phyloP scores from a whole-genome alignment of 495 filamentous ascomycete genomes.

The Aspergillus mulundensis region DNA sequence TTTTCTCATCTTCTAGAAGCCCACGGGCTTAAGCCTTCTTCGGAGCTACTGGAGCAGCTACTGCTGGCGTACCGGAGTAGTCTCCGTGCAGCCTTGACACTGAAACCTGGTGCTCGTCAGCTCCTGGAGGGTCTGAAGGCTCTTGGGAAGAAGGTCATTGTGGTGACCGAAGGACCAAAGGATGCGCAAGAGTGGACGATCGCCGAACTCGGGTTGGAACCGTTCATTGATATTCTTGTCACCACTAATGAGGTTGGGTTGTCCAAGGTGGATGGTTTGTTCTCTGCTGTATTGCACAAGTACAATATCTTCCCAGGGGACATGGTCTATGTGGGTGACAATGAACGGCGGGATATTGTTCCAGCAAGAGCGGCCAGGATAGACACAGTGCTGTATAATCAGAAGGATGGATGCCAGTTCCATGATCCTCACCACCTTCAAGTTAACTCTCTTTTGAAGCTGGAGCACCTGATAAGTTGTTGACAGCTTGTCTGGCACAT shows the following conservation, averaged over 20 bases:
- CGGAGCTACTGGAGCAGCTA: neutral
- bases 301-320: conserved; percentile 22
- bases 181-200: neutral
- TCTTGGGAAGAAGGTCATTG: neutral
- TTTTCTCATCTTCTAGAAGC: conserved; percentile 17
- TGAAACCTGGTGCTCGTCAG: neutral
- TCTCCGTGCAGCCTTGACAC: neutral
- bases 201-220: conserved; percentile 23
- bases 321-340: conserved; percentile 18
- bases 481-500: no score
- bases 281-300: conserved; percentile 25
- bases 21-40: conserved; percentile 3
- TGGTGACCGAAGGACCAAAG: neutral
- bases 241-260: conserved; percentile 32
- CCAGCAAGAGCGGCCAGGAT: neutral
- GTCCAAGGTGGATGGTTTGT: conserved; percentile 35
- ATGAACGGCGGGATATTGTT: neutral
- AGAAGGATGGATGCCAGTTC: neutral
- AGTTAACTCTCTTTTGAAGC: neutral
- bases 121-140: neutral
- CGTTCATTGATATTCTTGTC: conserved; percentile 31
- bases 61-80: neutral
- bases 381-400: neutral
- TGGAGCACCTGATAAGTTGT: neutral
- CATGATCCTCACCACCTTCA: neutral